Conservation (phyloP, 768 basidiomycete genomes). For the Russula vinacea region DNA sequence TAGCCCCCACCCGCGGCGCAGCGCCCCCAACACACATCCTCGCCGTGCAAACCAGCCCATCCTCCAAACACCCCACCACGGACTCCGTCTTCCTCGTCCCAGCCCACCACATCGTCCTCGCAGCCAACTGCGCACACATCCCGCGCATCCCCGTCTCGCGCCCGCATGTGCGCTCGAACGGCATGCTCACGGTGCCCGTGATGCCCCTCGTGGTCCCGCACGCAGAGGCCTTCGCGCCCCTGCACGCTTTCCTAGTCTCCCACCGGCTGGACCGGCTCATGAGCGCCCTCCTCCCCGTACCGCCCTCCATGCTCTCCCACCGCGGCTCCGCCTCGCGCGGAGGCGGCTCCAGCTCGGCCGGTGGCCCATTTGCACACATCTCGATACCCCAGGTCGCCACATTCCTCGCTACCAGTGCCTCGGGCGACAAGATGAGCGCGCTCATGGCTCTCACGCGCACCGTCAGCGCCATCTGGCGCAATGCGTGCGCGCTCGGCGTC, state of each 20-base stretch:
- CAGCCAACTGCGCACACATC: slow-evolving; percentile 56
- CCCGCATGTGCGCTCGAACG: slow-evolving; percentile 30
- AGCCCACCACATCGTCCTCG: slow-evolving; percentile 59
- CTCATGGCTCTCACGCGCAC: slow-evolving; percentile 48
- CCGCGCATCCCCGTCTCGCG: slow-evolving; percentile 46
- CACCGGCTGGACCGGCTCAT: slow-evolving; percentile 60
- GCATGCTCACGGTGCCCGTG: slow-evolving; percentile 50
- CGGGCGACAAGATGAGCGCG: slow-evolving; percentile 38
- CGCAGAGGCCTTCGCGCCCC: slow-evolving; percentile 60
- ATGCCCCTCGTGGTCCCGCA: slow-evolving; percentile 69
- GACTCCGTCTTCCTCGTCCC: slow-evolving; percentile 52
- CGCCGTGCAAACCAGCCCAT: slow-evolving; percentile 42
- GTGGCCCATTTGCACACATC: slow-evolving; percentile 30
- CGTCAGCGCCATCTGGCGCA: slow-evolving; percentile 69
- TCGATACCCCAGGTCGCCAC: slow-evolving; percentile 31
- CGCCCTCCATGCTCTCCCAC: slow-evolving; percentile 35
- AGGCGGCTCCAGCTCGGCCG: slow-evolving; percentile 14
- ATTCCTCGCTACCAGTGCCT: slow-evolving; percentile 31
- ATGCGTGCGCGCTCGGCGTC: slow-evolving; percentile 66
- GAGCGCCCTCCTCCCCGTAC: slow-evolving; percentile 57
- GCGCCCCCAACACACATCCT: slow-evolving; percentile 33
- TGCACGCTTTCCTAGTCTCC: slow-evolving; percentile 67
- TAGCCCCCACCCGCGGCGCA: slow-evolving; percentile 15
- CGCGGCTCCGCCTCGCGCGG: not conserved
- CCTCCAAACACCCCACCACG: slow-evolving; percentile 35